phyloP scores from a whole-genome alignment of 495 filamentous ascomycete species.

The Clohesyomyces aquaticus region DNA sequence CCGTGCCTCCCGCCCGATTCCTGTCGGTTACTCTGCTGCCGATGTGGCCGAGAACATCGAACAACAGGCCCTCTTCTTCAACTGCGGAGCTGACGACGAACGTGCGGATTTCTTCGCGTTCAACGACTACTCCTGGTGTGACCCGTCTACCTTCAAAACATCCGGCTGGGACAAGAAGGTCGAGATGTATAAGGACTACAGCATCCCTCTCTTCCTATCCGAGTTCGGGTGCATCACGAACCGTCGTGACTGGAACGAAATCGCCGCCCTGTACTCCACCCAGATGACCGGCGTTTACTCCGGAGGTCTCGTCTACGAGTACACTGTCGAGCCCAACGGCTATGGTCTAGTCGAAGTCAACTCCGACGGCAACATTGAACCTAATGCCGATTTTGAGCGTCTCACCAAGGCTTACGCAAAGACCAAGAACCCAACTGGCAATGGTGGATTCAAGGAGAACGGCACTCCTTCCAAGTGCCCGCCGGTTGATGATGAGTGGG shows the following conservation, averaged over 20 bases:
- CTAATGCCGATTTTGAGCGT: constrained; percentile 62
- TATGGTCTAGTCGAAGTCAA: constrained; percentile 61
- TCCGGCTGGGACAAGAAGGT: constrained; percentile 93
- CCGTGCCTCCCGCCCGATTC: constrained; percentile 72
- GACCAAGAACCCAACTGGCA: constrained; percentile 67
- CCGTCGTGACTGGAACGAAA: constrained; percentile 78
- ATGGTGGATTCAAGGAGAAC: constrained; percentile 74
- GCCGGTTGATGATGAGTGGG: constrained; percentile 67
- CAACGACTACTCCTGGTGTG: constrained; percentile 98
- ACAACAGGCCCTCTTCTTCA: constrained; percentile 89
- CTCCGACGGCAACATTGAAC: constrained; percentile 44
- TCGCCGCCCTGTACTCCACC: constrained; percentile 73
- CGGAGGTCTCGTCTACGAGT: constrained; percentile 94
- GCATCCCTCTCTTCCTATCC: constrained; percentile 89
- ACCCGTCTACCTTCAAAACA: constrained; percentile 70
- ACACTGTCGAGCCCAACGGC: constrained; percentile 72
- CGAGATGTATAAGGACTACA: constrained; percentile 84
- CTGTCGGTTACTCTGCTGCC: constrained; percentile 90
- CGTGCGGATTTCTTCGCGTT: constrained; percentile 95
- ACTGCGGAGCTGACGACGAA: constrained; percentile 75
- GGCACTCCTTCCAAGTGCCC: constrained; percentile 74
- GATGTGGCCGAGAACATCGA: constrained; percentile 83
- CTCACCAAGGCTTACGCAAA: constrained; percentile 66
- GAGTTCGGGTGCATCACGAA: constrained; percentile 90
- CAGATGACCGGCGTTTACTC: constrained; percentile 93